Percentiles rank a stretch among this genome's conserved stretches.
Evolutionary conservation across 176 grass and related monocot genomes (phyloP).

Genomic region (Aegilops speltoides): DNA sequence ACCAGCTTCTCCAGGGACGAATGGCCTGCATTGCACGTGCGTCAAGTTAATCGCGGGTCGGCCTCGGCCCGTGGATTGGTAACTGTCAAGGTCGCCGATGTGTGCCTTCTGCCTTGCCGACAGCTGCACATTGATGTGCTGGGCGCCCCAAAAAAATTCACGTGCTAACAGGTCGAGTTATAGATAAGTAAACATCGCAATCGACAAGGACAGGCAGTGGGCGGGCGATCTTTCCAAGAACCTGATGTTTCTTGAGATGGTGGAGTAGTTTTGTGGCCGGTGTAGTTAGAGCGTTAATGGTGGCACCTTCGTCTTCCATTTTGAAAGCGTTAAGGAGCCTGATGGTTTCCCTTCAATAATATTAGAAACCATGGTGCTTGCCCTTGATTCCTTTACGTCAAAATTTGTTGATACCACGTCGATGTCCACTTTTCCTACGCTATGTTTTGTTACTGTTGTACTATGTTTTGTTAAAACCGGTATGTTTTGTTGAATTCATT

Average conservation of each 20-base stretch:
- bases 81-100: neutral
- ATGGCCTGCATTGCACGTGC: constrained; percentile 18
- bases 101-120: neutral
- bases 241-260: neutral
- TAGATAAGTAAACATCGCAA: neutral
- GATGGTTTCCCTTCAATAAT: neutral
- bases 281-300: neutral
- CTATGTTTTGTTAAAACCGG: too few species aligned
- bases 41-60: neutral
- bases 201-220: neutral
- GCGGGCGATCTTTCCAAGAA: neutral
- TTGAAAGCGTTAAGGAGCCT: neutral
- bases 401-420: neutral
- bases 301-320: neutral
- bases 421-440: neutral
- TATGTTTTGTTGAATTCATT: too few species aligned
- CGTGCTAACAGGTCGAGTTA: too few species aligned
- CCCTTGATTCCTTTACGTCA: neutral
- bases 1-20: neutral
- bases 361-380: neutral
- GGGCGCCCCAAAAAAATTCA: neutral
- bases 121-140: neutral
- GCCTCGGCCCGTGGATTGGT: too few species aligned
- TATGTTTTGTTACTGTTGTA: too few species aligned
- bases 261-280: neutral